Conservation (phyloP, 208 protist species). For the Polymyxa betae region DNA sequence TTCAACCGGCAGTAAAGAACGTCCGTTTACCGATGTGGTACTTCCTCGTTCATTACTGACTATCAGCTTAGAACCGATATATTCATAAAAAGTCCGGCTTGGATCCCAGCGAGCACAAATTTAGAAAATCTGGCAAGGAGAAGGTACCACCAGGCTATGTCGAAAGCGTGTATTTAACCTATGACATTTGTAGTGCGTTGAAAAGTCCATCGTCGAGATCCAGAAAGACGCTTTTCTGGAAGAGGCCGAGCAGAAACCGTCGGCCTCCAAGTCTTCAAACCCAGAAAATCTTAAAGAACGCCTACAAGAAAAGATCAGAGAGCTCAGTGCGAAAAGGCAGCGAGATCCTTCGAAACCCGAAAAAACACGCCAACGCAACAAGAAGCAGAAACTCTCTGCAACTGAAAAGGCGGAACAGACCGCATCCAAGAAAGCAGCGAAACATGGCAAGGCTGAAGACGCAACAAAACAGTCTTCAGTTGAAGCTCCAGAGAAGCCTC, state of each 20-base stretch:
- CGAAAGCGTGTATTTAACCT: background rate
- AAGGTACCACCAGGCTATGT: background rate
- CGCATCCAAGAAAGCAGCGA: background rate
- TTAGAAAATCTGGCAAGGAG: background rate
- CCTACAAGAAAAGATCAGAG: background rate
- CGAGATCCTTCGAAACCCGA: slow-evolving; percentile 22
- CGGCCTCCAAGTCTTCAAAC: too few species aligned
- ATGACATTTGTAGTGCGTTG: background rate
- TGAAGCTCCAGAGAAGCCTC: background rate
- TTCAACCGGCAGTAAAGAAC: background rate
- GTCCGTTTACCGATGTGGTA: background rate
- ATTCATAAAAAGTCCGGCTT: slow-evolving; percentile 28
- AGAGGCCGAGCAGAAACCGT: background rate
- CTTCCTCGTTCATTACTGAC: background rate
- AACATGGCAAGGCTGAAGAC: background rate
- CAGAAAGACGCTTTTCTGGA: background rate
- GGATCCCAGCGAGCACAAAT: background rate
- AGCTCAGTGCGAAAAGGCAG: background rate
- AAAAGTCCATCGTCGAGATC: background rate
- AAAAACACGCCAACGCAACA: background rate
- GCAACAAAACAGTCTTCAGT: background rate
- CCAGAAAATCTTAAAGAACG: too few species aligned
- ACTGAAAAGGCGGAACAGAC: background rate
- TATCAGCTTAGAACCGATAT: background rate
- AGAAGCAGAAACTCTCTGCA: slow-evolving; percentile 7